phyloP scores from a whole-genome alignment of 164 flowering plant species.

The Umbilicus rupestris region DNA sequence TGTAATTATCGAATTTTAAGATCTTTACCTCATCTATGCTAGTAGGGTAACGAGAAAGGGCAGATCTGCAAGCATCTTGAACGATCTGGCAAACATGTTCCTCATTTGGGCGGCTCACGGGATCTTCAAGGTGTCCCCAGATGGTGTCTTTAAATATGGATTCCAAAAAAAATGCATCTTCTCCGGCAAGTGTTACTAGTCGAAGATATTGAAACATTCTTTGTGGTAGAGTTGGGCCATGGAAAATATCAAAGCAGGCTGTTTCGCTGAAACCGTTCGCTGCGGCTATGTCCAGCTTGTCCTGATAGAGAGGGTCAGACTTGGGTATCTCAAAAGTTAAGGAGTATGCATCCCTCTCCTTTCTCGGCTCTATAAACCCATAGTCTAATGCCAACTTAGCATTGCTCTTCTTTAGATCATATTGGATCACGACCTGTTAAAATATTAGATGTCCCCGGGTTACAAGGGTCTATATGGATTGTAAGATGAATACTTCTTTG shows the following conservation, averaged over 20 bases:
- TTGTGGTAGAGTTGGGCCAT: constrained; percentile 55
- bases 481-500: background rate
- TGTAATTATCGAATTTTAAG: background rate
- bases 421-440: constrained; percentile 75
- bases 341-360: constrained; percentile 55
- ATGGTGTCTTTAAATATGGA: constrained; percentile 72
- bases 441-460: background rate
- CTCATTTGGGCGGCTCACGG: constrained; percentile 78
- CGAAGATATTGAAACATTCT: constrained; percentile 66
- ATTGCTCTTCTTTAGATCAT: constrained; percentile 77
- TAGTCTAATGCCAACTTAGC: constrained; percentile 89
- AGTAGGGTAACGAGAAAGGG: constrained; percentile 62
- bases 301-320: constrained; percentile 64
- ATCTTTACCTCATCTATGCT: constrained; percentile 65
- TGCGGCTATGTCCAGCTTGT: constrained; percentile 89
- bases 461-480: background rate
- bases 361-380: constrained; percentile 61
- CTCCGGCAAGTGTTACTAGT: constrained; percentile 67
- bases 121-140: constrained; percentile 79
- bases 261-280: constrained; percentile 57
- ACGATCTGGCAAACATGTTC: constrained; percentile 73
- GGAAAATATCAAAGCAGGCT: constrained; percentile 64
- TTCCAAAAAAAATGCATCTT: constrained; percentile 88
- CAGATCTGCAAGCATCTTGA: constrained; percentile 61
- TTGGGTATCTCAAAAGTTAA: constrained; percentile 65